Evolutionary conservation across 805 yeast species (phyloP).

Genomic region (Suhomyces canberraensis): DNA sequence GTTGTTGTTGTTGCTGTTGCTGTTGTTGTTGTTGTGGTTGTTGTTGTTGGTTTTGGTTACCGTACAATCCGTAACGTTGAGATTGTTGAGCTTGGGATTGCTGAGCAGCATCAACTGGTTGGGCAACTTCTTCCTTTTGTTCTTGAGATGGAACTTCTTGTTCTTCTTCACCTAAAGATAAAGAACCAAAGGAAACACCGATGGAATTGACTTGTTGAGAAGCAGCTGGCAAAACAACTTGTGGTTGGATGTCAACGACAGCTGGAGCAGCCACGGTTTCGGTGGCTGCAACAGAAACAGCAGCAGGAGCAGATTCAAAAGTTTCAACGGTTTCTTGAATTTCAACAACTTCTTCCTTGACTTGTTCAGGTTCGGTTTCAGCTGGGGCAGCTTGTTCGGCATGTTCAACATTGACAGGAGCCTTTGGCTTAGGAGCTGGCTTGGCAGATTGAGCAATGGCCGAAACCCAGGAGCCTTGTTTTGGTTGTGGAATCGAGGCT

Average conservation of each 20-base stretch:
- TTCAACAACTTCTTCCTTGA: slow-evolving; percentile 1
- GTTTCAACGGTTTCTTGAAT: neutral
- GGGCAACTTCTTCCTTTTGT: slow-evolving; percentile 5
- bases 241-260: slow-evolving; percentile 22
- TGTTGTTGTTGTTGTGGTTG: slow-evolving; percentile 6
- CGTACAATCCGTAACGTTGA: slow-evolving; percentile 11
- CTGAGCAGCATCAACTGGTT: slow-evolving; percentile 5
- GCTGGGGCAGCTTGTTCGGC: slow-evolving; percentile 1
- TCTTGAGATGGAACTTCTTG: slow-evolving; percentile 18
- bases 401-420: neutral
- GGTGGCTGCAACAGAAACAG: slow-evolving; percentile 14
- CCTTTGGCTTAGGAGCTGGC: slow-evolving; percentile 35
- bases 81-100: slow-evolving; percentile 15
- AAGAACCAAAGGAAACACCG: slow-evolving; percentile 64
- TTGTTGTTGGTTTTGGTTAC: slow-evolving; percentile 6
- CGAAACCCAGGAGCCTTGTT: slow-evolving; percentile 65
- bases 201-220: slow-evolving; percentile 45
- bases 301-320: slow-evolving; percentile 6
- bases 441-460: slow-evolving; percentile 47
- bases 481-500: slow-evolving; percentile 48
- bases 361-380: slow-evolving; percentile 5
- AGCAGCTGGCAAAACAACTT: slow-evolving; percentile 51
- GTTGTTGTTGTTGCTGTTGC: slow-evolving; percentile 1
- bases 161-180: slow-evolving; percentile 47
- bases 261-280: slow-evolving; percentile 1